Evolutionary conservation across 2,329 filamentous ascomycete genomes (phyloP), one percentile per base, ranked within the genome.

Genomic region (Colletotrichum musae): DNA sequence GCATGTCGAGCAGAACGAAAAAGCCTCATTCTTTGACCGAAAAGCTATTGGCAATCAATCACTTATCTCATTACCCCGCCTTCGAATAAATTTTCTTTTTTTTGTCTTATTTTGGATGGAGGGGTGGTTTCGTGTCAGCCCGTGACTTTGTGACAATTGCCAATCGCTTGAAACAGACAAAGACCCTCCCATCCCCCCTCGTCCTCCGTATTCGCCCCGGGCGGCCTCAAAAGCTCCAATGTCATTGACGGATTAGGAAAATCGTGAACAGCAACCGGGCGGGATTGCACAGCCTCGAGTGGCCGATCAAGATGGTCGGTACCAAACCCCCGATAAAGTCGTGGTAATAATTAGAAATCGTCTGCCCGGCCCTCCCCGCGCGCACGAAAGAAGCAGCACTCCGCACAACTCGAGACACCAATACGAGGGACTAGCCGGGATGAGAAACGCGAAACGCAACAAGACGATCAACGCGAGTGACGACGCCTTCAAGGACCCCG

Each of bases 381-480:
- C 41, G 21, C 24, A 53, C 50, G 16, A 53, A 61, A 39, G 10
- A 21, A 48, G 59, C 50, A 60, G 5, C 51, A 18, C 32, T 15
- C 58, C 21, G 58, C 47, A 45, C 18, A 43, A 60, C 47, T 60
- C 32, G 50, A 62, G 59, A 62, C 59, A 54, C 39, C 59, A 39
- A 54, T 0, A 62, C 50, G 50, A 39, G 59, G 45, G 24, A 21
- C 59, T 62, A 62, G 59, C 59, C 24, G 18, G 50, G 59, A 54
- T 62, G 59, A 62, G 59, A 62, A 62, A 62, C 59, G 24, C 59
- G 59, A 62, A 62, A 62, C 50, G 48, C 48, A 62, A 53, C 50
- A 62, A 62, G 50, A 53, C 39, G 50, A 45, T 47, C 24, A 36
- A 54, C 36, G 7, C 24, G 48, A 54, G 41, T 62, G 59, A 54